Base-by-base conservation (phyloP, 2,329 filamentous ascomycete genomes). In the Ceratocystis diversiconidia region DNA sequence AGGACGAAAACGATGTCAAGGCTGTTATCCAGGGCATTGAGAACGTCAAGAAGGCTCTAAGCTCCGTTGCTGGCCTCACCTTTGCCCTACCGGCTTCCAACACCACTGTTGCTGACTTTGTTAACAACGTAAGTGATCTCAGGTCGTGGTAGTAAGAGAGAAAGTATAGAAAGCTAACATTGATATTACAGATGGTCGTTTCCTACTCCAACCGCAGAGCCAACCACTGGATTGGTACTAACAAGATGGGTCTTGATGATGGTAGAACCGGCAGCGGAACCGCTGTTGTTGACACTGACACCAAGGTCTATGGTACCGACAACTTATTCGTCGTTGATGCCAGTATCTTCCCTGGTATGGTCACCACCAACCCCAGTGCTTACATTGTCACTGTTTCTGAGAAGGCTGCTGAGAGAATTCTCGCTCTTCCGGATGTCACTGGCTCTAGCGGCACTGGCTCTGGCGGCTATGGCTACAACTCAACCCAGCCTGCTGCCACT, bases 301-400 rank as follows among this genome's bases (percentile, higher is more conserved):
- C 83, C 66, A 82, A 81, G 73, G 83, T 88, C 5, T 87, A 83
- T 70, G 85, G 85, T 46, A 87, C 82, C 0, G 83, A 87, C 70
- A 87, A 88, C 73, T 76, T 87, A 57, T 87, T 85, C 70, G 81
- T 88, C 15, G 83, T 88, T 3, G 85, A 89, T 70, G 85, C 82
- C 0, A 82, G 81, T 68, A 85, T 89, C 70, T 86, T 88, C 75
- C 85, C 86, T 0, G 86, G 86, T 68, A 82, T 88, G 69, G 79
- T 85, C 2, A 85, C 84, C 0, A 83, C 85, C 19, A 90, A 90
- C 74, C 87, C 86, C 1, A 82, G 83, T 61, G 80, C 84, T 1
- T 80, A 83, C 48, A 82, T 88, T 69, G 84, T 88, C 72, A 78
- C 84, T 44, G 83, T 80, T 19, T 81, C 85, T 19, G 86, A 88